These are phyloP conservation scores for Colletotrichum neosansevieriae DNA, from an alignment of 2,329 filamentous ascomycete species.

Conservation along the genomic window DNA sequence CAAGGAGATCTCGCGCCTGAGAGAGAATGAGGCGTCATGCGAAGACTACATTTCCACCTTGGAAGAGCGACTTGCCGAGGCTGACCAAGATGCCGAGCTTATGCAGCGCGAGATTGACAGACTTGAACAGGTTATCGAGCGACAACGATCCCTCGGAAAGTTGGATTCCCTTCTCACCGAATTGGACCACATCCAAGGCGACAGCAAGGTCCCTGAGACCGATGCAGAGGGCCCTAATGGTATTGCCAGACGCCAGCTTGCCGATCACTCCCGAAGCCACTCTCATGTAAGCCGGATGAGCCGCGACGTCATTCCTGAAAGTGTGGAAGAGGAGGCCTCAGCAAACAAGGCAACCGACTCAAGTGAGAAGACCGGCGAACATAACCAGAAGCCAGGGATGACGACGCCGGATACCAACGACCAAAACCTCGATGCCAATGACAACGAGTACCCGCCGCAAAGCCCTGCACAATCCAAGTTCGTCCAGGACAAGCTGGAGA, in stretches of 20 bases:
- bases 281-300: slow-evolving; percentile 61
- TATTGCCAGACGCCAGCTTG: slow-evolving; percentile 56
- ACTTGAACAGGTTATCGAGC: slow-evolving; percentile 93
- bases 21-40: slow-evolving; percentile 89
- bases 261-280: slow-evolving; percentile 66
- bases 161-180: slow-evolving; percentile 93
- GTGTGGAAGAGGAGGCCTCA: slow-evolving; percentile 56
- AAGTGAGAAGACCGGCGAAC: slow-evolving; percentile 47
- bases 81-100: slow-evolving; percentile 93
- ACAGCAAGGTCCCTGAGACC: slow-evolving; percentile 58
- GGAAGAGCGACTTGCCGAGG: slow-evolving; percentile 93
- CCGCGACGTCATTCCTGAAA: slow-evolving; percentile 67
- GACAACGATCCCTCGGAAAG: slow-evolving; percentile 94
- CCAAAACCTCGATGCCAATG: slow-evolving; percentile 27
- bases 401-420: slow-evolving; percentile 33
- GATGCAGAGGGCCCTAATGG: slow-evolving; percentile 54
- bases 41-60: slow-evolving; percentile 98
- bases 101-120: slow-evolving; percentile 98
- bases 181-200: slow-evolving; percentile 81
- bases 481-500: slow-evolving; percentile 92
- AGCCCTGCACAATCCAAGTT: slow-evolving; percentile 86
- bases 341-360: slow-evolving; percentile 39
- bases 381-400: slow-evolving; percentile 2
- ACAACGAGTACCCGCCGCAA: slow-evolving; percentile 62
- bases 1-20: slow-evolving; percentile 88